Conservation (phyloP, 305 asterid species). For the Rubia occidens region DNA sequence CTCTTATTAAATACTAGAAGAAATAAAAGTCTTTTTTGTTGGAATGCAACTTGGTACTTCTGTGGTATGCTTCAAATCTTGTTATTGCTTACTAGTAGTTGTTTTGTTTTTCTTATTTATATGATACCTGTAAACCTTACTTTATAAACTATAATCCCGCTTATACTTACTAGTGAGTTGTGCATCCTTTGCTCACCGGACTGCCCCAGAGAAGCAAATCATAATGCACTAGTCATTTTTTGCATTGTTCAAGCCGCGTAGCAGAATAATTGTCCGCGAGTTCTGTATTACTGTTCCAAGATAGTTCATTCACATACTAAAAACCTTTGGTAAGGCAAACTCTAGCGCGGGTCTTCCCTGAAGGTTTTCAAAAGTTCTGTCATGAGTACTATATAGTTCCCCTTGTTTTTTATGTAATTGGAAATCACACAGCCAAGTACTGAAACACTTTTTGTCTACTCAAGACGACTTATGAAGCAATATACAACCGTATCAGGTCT, state of each 20-base stretch:
- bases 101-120: not conserved
- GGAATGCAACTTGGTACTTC: not conserved
- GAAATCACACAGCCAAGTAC: not conserved
- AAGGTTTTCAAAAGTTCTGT: not conserved
- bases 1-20: not conserved
- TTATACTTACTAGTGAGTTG: not conserved
- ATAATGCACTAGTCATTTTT: not conserved
- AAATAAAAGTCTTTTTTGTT: not conserved
- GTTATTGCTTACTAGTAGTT: not conserved
- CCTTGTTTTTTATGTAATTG: not conserved
- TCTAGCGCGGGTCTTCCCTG: too few relatives aligned
- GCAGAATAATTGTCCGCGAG: not conserved
- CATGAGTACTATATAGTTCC: not conserved
- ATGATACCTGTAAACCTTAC: too few relatives aligned
- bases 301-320: not conserved
- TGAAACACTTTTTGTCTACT: not conserved
- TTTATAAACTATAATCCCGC: not conserved
- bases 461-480: not conserved
- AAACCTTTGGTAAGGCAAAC: not conserved
- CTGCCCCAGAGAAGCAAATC: not conserved
- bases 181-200: not conserved
- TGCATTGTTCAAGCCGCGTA: not conserved
- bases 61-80: not conserved
- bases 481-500: not conserved
- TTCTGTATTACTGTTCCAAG: not conserved